Conservation (phyloP, 1,139 yeast species). For the Blastobotrys indianensis region DNA sequence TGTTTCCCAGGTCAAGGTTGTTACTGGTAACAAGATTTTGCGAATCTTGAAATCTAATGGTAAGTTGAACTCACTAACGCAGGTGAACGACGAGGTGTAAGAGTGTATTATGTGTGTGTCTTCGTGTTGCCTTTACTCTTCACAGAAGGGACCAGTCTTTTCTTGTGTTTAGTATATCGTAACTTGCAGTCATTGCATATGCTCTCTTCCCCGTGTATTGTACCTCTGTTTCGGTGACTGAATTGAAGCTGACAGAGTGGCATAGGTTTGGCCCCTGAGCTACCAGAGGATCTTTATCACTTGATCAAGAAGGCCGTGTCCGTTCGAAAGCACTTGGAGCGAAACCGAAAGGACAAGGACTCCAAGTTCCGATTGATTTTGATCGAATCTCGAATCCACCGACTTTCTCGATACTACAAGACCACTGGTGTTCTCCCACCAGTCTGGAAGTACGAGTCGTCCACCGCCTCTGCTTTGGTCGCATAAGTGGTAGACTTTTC, state of each 20-base stretch:
- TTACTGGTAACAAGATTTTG: conserved; percentile 98
- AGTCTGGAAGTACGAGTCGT: conserved; percentile 99
- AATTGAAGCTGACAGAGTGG: conserved; percentile 35
- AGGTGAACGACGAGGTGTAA: background rate
- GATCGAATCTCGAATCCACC: conserved; percentile 99
- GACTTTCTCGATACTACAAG: conserved; percentile 99
- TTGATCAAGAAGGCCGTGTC: conserved; percentile 99
- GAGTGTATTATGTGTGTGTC: too few relatives aligned
- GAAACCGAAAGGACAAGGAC: conserved; percentile 99
- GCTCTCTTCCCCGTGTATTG: conserved; percentile 12
- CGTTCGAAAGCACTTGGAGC: conserved; percentile 99
- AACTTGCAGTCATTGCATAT: too few relatives aligned
- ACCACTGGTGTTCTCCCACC: conserved; percentile 98
- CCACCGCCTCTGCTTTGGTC: conserved; percentile 99
- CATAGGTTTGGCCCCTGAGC: conserved; percentile 87
- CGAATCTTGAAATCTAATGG: conserved; percentile 99
- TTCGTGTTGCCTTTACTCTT: background rate
- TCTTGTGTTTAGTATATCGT: background rate
- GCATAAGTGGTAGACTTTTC: conserved; percentile 47
- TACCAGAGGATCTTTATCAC: conserved; percentile 99
- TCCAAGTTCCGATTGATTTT: conserved; percentile 99
- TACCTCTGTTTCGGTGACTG: conserved; percentile 36
- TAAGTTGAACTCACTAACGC: conserved; percentile 30
- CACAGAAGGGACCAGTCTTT: background rate
- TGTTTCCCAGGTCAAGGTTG: conserved; percentile 94